These are phyloP conservation scores for Garcia nutans DNA, from an alignment of 345 rosid genomes.

Conservation along the genomic window DNA sequence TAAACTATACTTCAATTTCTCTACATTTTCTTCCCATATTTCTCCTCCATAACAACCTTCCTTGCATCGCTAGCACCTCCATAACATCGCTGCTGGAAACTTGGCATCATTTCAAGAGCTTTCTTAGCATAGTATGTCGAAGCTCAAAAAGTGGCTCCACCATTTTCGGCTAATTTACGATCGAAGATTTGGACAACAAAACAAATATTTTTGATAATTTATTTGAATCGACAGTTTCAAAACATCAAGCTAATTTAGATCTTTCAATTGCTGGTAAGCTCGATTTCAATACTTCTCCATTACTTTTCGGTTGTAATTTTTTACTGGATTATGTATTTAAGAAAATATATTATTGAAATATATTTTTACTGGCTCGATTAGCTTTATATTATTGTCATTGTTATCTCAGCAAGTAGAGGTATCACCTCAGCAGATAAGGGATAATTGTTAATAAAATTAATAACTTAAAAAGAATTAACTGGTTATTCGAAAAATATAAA, in stretches of 20 bases:
- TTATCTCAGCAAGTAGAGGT: too few species aligned
- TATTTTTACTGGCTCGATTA: too few species aligned
- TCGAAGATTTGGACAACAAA: constrained; percentile 10
- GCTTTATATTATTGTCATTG: too few species aligned
- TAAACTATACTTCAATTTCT: constrained; percentile 25
- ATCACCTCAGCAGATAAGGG: too few species aligned
- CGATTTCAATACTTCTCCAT: constrained; percentile 49
- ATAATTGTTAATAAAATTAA: too few species aligned
- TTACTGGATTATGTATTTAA: too few species aligned
- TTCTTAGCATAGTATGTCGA: constrained; percentile 32
- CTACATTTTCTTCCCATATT: constrained; percentile 27
- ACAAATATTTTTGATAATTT: constrained; percentile 26
- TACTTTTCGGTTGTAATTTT: too few species aligned
- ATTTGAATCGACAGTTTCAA: constrained; percentile 38
- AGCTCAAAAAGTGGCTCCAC: constrained; percentile 51
- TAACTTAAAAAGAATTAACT: too few species aligned
- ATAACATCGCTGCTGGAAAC: constrained; percentile 12
- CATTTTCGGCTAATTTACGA: constrained; percentile 51
- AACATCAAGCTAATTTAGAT: constrained; percentile 53
- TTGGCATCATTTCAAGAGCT: constrained; percentile 15
- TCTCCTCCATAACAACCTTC: constrained; percentile 28
- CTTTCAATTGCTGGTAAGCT: constrained; percentile 50
- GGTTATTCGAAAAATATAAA: too few species aligned
- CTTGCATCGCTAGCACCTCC: constrained; percentile 27
- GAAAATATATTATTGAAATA: too few species aligned